Evolutionary conservation across 371 early-diverging fungal species (phyloP).

Genomic region (Mortierella sp.): DNA sequence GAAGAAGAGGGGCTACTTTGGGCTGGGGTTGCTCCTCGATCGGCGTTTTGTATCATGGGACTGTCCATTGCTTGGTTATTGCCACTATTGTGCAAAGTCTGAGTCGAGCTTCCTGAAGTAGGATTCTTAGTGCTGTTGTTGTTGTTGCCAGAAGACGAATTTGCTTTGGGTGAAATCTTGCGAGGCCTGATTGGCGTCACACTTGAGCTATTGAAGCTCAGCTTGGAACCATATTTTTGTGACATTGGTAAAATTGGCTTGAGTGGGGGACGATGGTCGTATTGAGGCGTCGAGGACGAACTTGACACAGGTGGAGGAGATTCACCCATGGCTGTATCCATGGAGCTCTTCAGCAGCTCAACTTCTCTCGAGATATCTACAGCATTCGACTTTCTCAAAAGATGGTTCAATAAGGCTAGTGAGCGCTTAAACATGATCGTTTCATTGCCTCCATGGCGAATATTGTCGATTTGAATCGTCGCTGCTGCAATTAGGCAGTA

Average conservation of each 20-base stretch:
- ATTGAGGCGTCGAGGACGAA: constrained; percentile 8
- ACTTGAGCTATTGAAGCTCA: constrained; percentile 25
- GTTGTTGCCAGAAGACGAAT: constrained; percentile 1
- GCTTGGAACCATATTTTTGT: constrained; percentile 39
- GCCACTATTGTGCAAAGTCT: constrained; percentile 1
- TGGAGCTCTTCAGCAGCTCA: constrained; percentile 42
- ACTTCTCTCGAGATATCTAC: constrained; percentile 52
- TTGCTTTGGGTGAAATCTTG: constrained; percentile 45
- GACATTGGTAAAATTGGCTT: constrained; percentile 56
- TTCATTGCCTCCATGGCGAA: constrained; percentile 41
- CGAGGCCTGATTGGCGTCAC: constrained; percentile 35
- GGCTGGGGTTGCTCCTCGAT: neutral
- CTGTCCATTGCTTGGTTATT: neutral
- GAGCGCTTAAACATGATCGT: constrained; percentile 54
- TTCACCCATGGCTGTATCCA: constrained; percentile 23
- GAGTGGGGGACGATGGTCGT: constrained; percentile 36
- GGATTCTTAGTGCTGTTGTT: neutral
- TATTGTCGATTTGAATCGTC: constrained; percentile 50
- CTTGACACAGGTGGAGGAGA: neutral
- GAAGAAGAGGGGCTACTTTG: neutral
- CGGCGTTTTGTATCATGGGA: neutral
- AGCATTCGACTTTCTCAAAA: constrained; percentile 44
- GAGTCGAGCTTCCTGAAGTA: constrained; percentile 6
- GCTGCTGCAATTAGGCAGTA: constrained; percentile 59
- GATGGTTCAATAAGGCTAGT: constrained; percentile 33